These are phyloP conservation scores for Diutina pseudorugosa DNA, from an alignment of 1,139 yeast genomes.

Conservation along the genomic window DNA sequence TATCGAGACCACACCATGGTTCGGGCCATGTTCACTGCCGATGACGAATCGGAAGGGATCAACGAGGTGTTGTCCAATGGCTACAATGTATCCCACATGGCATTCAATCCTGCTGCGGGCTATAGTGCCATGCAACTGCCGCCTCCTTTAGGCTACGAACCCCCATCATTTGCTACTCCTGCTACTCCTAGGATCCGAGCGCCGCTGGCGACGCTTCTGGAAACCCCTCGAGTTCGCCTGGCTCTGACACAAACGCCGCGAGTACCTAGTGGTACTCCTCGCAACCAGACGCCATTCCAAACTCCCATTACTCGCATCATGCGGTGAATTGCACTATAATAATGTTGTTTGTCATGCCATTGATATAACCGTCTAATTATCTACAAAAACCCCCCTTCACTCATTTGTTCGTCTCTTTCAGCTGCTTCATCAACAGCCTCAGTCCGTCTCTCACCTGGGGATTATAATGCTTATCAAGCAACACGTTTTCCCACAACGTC, in stretches of 20 bases:
- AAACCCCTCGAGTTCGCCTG: slow-evolving; percentile 4
- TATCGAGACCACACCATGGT: not conserved
- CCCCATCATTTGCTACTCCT: slow-evolving; percentile 13
- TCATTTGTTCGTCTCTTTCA: slow-evolving; percentile 12
- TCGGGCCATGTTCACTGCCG: not conserved
- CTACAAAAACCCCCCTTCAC: not conserved
- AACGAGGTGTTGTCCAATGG: slow-evolving; percentile 30
- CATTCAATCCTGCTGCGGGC: slow-evolving; percentile 18
- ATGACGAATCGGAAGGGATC: slow-evolving; percentile 20
- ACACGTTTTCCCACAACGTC: slow-evolving; percentile 75
- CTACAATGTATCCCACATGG: slow-evolving; percentile 16
- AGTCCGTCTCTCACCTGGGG: slow-evolving; percentile 20
- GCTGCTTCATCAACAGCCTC: slow-evolving; percentile 30
- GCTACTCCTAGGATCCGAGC: slow-evolving; percentile 12
- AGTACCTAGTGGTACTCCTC: slow-evolving; percentile 25
- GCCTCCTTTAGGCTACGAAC: not conserved
- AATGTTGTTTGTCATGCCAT: not conserved
- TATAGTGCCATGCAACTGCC: slow-evolving; percentile 18
- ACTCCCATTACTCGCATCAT: slow-evolving; percentile 30
- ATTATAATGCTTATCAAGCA: slow-evolving; percentile 63
- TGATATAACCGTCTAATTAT: not conserved
- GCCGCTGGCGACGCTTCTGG: slow-evolving; percentile 7
- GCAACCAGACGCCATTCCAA: slow-evolving; percentile 26
- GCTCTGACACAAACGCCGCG: slow-evolving; percentile 23
- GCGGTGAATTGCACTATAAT: slow-evolving; percentile 16